Base-by-base conservation (phyloP, 1,284 basidiomycete genomes). In the Trichosporon asahii region DNA sequence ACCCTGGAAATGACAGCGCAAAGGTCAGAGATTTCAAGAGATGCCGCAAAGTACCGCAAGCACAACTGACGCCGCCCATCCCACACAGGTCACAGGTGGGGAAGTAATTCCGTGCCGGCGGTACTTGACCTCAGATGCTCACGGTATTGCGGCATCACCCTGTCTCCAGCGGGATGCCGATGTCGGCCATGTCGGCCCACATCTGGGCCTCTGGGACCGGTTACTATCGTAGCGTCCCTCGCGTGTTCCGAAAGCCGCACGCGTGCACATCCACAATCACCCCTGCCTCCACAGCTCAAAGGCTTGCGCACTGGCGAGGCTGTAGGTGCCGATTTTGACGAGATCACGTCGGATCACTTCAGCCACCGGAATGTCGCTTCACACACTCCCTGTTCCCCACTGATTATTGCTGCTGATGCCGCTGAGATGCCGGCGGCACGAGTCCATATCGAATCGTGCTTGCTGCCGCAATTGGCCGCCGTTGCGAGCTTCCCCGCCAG, bases 61-160 rank as follows among this genome's bases (percentile, higher is more conserved):
- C 4, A 3, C 3, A 12, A 9, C 8, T 33, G 31, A 33, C 31
- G 11, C 31, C 31, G 3, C 8, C 31, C 31, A 31, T 33, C 31
- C 31, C 31, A 33, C 7, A 33, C 11, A 9, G 6, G 6, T 33
- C 31, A 6, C 11, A 15, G 57, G 27, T 15, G 57, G 27, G 29
- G 15, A 31, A 31, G 27, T 61, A 61, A 61, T 31, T 31, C 57
- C 57, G 57, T 31, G 57, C 57, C 57, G 57, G 57, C 57, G 57
- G 57, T 61, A 61, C 14, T 60, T 18, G 57, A n/a, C n/a, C n/a
- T n/a, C n/a, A n/a, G n/a, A n/a, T n/a, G n/a, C n/a, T n/a, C n/a
- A n/a, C 27, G 21, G 7, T 27, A 21, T 60, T 46, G 44, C 44
- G 55, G 55, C 31, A 33, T 33, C 55, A n/a, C n/a, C n/a, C n/a